Conservation (phyloP, 208 protist species). For the Leptomonas seymouri region DNA sequence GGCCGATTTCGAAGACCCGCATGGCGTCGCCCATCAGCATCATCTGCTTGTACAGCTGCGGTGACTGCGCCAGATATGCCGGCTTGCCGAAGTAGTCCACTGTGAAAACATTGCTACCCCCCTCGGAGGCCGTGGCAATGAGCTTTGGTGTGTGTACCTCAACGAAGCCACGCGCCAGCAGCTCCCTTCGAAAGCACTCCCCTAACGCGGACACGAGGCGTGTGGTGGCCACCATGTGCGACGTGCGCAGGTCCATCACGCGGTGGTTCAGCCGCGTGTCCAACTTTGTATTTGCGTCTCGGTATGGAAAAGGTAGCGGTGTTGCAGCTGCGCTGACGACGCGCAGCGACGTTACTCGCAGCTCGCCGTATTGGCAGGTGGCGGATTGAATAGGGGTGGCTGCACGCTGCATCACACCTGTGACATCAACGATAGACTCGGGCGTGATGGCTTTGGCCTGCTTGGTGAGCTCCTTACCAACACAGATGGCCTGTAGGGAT, state of each 20-base stretch:
- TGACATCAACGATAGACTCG: slow-evolving; percentile 78
- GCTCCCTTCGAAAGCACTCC: slow-evolving; percentile 87
- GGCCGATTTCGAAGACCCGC: slow-evolving; percentile 95
- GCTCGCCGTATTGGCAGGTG: slow-evolving; percentile 57
- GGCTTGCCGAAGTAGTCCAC: slow-evolving; percentile 75
- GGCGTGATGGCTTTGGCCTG: slow-evolving; percentile 50
- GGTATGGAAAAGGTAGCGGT: slow-evolving; percentile 86
- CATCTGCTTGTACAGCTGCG: slow-evolving; percentile 99
- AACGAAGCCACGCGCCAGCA: slow-evolving; percentile 90
- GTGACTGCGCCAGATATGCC: slow-evolving; percentile 98
- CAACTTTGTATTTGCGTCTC: slow-evolving; percentile 82
- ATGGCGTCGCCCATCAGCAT: slow-evolving; percentile 94
- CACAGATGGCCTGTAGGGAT: slow-evolving; percentile 74
- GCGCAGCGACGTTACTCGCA: slow-evolving; percentile 51
- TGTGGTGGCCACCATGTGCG: slow-evolving; percentile 93
- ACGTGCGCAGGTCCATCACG: slow-evolving; percentile 96
- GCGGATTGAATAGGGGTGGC: slow-evolving; percentile 47
- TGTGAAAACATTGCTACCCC: slow-evolving; percentile 75
- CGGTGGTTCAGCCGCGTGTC: slow-evolving; percentile 97
- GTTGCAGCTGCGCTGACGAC: slow-evolving; percentile 55
- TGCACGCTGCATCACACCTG: slow-evolving; percentile 40
- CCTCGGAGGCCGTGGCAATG: slow-evolving; percentile 94
- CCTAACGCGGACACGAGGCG: slow-evolving; percentile 87
- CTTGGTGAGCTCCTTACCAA: slow-evolving; percentile 33
- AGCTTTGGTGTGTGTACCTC: slow-evolving; percentile 99